These are phyloP conservation scores for Umbelopsis isabellina DNA, from an alignment of 192 early-diverging fungal genomes.

Conservation along the genomic window DNA sequence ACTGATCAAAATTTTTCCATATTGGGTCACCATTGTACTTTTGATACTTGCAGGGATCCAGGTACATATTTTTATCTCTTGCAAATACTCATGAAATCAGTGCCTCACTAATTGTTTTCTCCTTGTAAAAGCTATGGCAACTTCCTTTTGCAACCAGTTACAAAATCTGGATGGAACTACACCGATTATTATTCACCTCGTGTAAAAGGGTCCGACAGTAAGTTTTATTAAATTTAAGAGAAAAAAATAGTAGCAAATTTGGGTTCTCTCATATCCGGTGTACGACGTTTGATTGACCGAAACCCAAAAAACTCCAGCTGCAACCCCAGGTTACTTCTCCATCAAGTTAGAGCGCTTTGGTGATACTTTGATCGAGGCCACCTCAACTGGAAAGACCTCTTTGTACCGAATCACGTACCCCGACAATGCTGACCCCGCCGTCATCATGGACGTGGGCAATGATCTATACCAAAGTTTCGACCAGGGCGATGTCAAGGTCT, in stretches of 20 bases:
- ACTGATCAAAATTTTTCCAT: neutral
- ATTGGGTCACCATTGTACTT: neutral
- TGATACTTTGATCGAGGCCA: neutral
- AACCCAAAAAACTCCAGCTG: neutral
- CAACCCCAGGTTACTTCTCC: constrained; percentile 1
- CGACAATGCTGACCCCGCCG: neutral
- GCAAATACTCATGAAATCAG: no score
- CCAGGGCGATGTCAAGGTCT: neutral
- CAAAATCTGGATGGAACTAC: constrained; percentile 4
- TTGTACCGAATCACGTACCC: neutral
- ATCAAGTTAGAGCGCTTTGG: neutral
- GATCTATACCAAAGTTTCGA: constrained; percentile 2
- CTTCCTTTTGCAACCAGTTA: constrained; percentile 9
- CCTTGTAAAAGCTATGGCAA: neutral
- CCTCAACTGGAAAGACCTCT: constrained; percentile 3
- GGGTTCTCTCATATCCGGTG: no score
- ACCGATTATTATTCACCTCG: constrained; percentile 7
- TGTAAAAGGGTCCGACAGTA: constrained; percentile 2
- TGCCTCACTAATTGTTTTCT: no score
- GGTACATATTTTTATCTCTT: neutral
- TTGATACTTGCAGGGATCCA: neutral
- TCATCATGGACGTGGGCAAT: neutral
- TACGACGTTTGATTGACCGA: no score
- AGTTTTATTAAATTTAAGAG: neutral
- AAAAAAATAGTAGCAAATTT: no score